Base-by-base conservation (phyloP, 2,329 filamentous ascomycete genomes). In the Cordyceps fumosorosea region DNA sequence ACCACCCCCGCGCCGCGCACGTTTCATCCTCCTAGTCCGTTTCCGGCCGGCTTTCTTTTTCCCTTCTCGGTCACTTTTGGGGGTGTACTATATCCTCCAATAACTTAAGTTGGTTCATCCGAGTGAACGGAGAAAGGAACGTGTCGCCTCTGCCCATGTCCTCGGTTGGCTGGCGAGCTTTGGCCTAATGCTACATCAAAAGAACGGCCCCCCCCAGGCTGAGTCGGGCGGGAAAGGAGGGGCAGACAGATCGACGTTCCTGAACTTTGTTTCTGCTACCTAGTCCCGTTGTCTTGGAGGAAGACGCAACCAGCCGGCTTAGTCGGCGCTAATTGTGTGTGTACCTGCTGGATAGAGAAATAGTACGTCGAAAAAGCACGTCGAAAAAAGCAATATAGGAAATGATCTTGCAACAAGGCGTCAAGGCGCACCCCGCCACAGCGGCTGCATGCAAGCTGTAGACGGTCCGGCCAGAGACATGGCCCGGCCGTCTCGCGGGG, bases 391-490 rank as follows among this genome's bases (percentile, higher is more conserved):
- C 44, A 57, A 57, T 20, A 57, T 14, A 26, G 29, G 44, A 2
- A 37, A 26, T n/a, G 3, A n/a, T 20, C 8, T 26, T 26, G 44
- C 14, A 42, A 42, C 10, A 32, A 11, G 52, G 37, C 52, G 34
- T 48, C 29, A 37, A 24, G n/a, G 26, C 51, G 32, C 44, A 40
- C 55, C 55, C 55, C 44, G 44, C 55, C 44, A 22, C 44, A 47
- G 55, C 55, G 55, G 55, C 55, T 57, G 55, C 55, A 56, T 29
- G 54, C 55, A 40, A 34, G 44, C 55, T 57, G 55, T 26, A 50
- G 55, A 57, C 55, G 32, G 55, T 24, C 55, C 29, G 55, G 26
- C 5, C 24, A 56, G 24, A 50, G 45, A 57, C 55, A 57, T 57
- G 55, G 55, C 55, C 34, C 24, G 44, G 16, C 8, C n/a, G 55